Conservation (phyloP, 768 basidiomycete species). For the Ramaria sp. region DNA sequence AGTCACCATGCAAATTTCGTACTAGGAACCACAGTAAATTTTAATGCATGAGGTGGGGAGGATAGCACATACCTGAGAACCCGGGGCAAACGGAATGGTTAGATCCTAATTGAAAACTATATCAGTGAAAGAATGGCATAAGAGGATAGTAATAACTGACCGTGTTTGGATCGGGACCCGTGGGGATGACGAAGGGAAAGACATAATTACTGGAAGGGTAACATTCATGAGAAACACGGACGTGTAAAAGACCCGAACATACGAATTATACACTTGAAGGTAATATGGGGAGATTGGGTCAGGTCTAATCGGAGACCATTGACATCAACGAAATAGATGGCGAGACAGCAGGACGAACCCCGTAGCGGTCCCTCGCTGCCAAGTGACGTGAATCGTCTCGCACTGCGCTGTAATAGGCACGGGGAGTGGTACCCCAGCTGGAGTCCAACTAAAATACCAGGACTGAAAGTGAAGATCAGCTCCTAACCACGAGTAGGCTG, state of each 20-base stretch:
- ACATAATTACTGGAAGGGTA: conserved; percentile 30
- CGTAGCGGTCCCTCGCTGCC: conserved; percentile 16
- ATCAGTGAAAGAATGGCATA: conserved; percentile 4
- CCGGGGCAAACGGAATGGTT: conserved; percentile 47
- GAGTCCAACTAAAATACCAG: conserved; percentile 24
- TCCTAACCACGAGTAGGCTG: not conserved
- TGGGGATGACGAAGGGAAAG: conserved; percentile 41
- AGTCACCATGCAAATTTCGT: conserved; percentile 57
- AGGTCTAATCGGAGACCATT: conserved; percentile 28
- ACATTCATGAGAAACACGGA: not conserved
- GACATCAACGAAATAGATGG: not conserved
- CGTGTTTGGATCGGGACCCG: conserved; percentile 34
- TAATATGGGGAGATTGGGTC: conserved; percentile 46
- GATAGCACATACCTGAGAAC: conserved; percentile 33
- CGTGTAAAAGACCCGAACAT: conserved; percentile 16
- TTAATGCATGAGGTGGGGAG: not conserved
- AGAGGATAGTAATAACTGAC: conserved; percentile 26
- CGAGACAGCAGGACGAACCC: conserved; percentile 15
- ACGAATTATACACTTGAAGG: conserved; percentile 55
- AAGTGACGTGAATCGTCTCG: conserved; percentile 21
- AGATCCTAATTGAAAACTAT: conserved; percentile 34
- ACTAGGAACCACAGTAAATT: conserved; percentile 23
- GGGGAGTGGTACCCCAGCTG: conserved; percentile 14
- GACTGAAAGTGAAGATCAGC: conserved; percentile 12
- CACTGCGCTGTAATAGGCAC: conserved; percentile 26